Base-by-base conservation (phyloP, 2,329 filamentous ascomycete species). In the Phoma sp. region DNA sequence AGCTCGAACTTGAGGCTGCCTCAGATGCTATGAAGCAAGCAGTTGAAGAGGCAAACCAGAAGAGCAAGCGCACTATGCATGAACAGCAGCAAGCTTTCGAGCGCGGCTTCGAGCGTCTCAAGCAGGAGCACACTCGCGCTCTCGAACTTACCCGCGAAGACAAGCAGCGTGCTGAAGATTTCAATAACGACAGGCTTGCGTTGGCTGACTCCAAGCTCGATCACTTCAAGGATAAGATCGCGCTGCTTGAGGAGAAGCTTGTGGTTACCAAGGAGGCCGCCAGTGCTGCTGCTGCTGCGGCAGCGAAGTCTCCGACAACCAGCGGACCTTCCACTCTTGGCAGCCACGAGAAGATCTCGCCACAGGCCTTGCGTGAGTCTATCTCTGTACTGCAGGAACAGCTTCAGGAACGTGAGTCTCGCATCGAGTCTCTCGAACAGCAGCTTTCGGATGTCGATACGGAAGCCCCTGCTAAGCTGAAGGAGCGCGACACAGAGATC, bases 311-410 rank as follows among this genome's bases (percentile, higher is more conserved):
- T 8, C 81, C 82, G 5, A 71, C 80, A 55, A 74, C 76, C 39
- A 72, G 62, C 25, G 61, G 59, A 41, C 53, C 59, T 23, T 62
- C 60, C 73, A 62, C 71, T 70, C 42, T 64, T 70, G 27, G 73
- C n/a, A 76, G 78, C 4, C 89, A 91, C 0, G 91, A 95, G 73
- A 96, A 89, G 80, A 91, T 97, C 53, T 97, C 93, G 2, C 91
- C 93, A 0, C 93, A 98, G 75, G 95, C 95, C 6, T 84, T 99
- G 29, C 89, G 95, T 27, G 95, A 99, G 76, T 96, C 93, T 0
- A 97, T 99, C 70, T 87, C 96, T 77, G 95, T 97, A 14, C 82
- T 99, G 24, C 95, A 99, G 77, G 93, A 98, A 74, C 95, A 99
- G 75, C 83, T 99, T 6, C 95, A 98, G 74, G 91, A 95, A 65